Conservation (phyloP, 2,329 filamentous ascomycete genomes). For the Passalora sequoiae region DNA sequence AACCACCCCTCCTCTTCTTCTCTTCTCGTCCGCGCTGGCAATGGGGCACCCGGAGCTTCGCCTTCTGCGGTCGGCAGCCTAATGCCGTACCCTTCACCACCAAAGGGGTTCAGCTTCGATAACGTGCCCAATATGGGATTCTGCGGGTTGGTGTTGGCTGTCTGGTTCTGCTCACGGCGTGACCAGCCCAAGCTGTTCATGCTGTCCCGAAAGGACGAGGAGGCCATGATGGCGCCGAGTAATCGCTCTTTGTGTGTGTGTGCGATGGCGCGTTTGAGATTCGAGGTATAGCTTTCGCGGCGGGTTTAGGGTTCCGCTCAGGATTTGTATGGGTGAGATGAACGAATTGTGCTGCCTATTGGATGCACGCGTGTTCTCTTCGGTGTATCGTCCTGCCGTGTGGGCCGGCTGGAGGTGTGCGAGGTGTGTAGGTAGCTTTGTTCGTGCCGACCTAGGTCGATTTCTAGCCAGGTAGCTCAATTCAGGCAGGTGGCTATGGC, state of each 20-base stretch:
- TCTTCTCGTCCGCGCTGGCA: slow-evolving; percentile 75
- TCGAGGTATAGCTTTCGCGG: slow-evolving; percentile 7
- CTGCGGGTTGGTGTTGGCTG: slow-evolving; percentile 74
- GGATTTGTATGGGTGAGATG: slow-evolving; percentile 15
- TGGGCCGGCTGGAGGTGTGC: slow-evolving; percentile 19
- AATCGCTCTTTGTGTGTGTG: slow-evolving; percentile 16
- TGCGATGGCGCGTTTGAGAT: slow-evolving; percentile 21
- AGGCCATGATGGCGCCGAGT: slow-evolving; percentile 60
- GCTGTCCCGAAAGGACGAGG: slow-evolving; percentile 82
- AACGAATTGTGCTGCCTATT: slow-evolving; percentile 29
- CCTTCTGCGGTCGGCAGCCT: slow-evolving; percentile 77
- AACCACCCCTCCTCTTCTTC: slow-evolving; percentile 97
- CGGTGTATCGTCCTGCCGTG: slow-evolving; percentile 15
- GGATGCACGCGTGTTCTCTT: slow-evolving; percentile 19
- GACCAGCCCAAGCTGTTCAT: slow-evolving; percentile 95
- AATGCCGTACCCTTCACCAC: slow-evolving; percentile 71
- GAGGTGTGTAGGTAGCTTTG: neutral
- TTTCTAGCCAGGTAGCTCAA: slow-evolving; percentile 1
- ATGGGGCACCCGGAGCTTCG: slow-evolving; percentile 70
- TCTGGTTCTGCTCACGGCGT: slow-evolving; percentile 65
- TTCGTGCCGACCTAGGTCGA: no score
- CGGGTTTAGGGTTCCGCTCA: slow-evolving; percentile 13
- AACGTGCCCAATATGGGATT: slow-evolving; percentile 70
- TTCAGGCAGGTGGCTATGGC: neutral
- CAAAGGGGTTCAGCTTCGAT: slow-evolving; percentile 82